A percentile compares a stretch with the other conserved stretches of the same genome.
Evolutionary conservation across 2,329 filamentous ascomycete species (phyloP).

Genomic region (Sphaerulina vaccinii): DNA sequence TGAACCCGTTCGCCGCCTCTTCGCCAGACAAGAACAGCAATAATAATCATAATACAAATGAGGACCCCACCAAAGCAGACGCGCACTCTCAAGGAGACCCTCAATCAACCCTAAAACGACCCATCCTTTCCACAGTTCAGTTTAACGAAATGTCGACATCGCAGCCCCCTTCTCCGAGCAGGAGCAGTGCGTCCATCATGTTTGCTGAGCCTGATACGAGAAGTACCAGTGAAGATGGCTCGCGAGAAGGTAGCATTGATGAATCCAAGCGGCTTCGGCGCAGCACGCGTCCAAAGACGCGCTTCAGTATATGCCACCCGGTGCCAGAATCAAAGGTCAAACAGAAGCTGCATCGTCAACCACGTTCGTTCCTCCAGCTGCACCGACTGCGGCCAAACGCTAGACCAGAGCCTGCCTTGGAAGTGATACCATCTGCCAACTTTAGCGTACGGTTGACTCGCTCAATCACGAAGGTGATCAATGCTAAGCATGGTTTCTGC

Average conservation of each 20-base stretch:
- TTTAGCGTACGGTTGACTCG: slow-evolving; percentile 60
- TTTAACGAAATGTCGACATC: slow-evolving; percentile 10
- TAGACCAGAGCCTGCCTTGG: slow-evolving; percentile 66
- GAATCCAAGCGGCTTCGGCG: slow-evolving; percentile 30
- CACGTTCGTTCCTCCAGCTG: slow-evolving; percentile 68
- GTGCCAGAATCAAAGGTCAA: slow-evolving; percentile 56
- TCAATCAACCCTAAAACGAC: slow-evolving; percentile 14
- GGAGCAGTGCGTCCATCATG: slow-evolving; percentile 33
- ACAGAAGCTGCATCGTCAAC: slow-evolving; percentile 65
- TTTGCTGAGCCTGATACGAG: slow-evolving; percentile 36
- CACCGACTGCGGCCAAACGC: slow-evolving; percentile 62
- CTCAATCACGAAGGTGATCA: slow-evolving; percentile 63
- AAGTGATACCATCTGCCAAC: slow-evolving; percentile 63
- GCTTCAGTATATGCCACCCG: slow-evolving; percentile 67
- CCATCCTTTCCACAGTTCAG: slow-evolving; percentile 25
- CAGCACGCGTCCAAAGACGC: slow-evolving; percentile 54
- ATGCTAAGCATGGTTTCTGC: slow-evolving; percentile 62
- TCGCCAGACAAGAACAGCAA: slow-evolving; percentile 8
- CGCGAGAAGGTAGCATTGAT: slow-evolving; percentile 35
- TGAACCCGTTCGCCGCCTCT: slow-evolving; percentile 33
- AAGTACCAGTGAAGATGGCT: slow-evolving; percentile 32
- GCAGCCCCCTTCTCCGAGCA: slow-evolving; percentile 29
- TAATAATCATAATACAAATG: neutral
- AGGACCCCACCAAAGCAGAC: slow-evolving; percentile 1
- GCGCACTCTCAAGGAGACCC: slow-evolving; percentile 9